Evolutionary conservation across 2,329 filamentous ascomycete species (phyloP).

Genomic region (Cadophora sp.): DNA sequence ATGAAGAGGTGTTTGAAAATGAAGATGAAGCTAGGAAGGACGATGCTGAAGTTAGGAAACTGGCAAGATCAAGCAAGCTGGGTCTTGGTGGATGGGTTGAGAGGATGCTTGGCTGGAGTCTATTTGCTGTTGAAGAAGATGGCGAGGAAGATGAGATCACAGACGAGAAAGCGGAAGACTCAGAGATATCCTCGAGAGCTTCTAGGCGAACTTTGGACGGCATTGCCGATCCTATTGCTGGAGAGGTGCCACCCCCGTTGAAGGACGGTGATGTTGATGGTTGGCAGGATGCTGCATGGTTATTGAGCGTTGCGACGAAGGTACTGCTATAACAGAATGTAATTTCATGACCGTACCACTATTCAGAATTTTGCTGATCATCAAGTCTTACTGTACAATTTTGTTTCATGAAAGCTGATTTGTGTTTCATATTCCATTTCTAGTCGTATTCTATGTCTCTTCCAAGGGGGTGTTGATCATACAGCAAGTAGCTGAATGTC

Average conservation of each 20-base stretch:
- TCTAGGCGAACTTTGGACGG: constrained; percentile 35
- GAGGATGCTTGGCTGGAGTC: constrained; percentile 63
- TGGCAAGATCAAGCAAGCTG: constrained; percentile 60
- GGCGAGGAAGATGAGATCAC: constrained; percentile 55
- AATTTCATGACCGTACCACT: not conserved
- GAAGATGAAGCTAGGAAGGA: constrained; percentile 60
- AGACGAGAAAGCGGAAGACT: constrained; percentile 48
- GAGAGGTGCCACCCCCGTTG: constrained; percentile 56
- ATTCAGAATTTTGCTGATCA: not conserved
- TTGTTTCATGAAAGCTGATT: not conserved
- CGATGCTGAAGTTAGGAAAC: constrained; percentile 62
- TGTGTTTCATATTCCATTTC: no score
- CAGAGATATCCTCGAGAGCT: constrained; percentile 38
- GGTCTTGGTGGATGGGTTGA: constrained; percentile 66
- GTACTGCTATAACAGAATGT: constrained; percentile 38
- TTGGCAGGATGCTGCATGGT: constrained; percentile 73
- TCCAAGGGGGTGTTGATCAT: no score
- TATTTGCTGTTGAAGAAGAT: constrained; percentile 68
- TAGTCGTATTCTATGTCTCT: no score
- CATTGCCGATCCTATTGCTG: constrained; percentile 45
- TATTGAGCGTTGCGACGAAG: constrained; percentile 64
- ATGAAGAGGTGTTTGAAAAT: constrained; percentile 61
- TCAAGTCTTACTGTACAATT: not conserved
- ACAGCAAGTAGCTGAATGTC: not conserved
- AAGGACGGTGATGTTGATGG: constrained; percentile 61